Percentiles rank a stretch among this genome's conserved stretches.
These are phyloP conservation scores for Ilex asprella DNA, from an alignment of 257 asterid genomes.

Conservation along the genomic window DNA sequence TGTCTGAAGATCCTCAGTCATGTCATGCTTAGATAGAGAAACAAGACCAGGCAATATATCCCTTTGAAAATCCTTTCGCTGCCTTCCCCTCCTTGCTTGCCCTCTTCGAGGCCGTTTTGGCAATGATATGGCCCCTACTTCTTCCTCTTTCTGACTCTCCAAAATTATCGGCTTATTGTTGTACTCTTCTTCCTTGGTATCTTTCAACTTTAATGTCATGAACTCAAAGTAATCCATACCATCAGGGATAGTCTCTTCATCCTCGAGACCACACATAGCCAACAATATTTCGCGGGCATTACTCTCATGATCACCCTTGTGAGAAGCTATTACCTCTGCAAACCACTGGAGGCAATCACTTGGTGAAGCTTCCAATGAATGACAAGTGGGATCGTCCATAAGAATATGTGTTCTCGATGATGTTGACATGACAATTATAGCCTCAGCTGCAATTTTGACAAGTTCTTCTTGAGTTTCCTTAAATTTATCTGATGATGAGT, in stretches of 20 bases:
- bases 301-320: slow-evolving; percentile 8
- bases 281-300: neutral
- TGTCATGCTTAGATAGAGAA: slow-evolving; percentile 52
- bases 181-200: slow-evolving; percentile 29
- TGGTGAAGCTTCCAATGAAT: slow-evolving; percentile 14
- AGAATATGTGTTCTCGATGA: slow-evolving; percentile 4
- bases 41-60: slow-evolving; percentile 63
- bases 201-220: slow-evolving; percentile 58
- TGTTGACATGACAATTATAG: slow-evolving; percentile 47
- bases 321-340: slow-evolving; percentile 39
- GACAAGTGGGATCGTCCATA: slow-evolving; percentile 5
- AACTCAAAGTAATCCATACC: slow-evolving; percentile 59
- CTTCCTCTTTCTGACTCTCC: slow-evolving; percentile 23
- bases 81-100: slow-evolving; percentile 39
- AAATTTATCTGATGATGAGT: slow-evolving; percentile 7
- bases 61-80: slow-evolving; percentile 50
- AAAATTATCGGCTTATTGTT: slow-evolving; percentile 10
- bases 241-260: slow-evolving; percentile 30
- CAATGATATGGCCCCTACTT: slow-evolving; percentile 7
- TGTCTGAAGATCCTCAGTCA: slow-evolving; percentile 63
- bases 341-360: slow-evolving; percentile 44
- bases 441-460: slow-evolving; percentile 57
- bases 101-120: slow-evolving; percentile 42
- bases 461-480: slow-evolving; percentile 25
- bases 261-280: slow-evolving; percentile 3